phyloP scores from a whole-genome alignment of 495 filamentous ascomycete genomes.

The Venustampulla echinocandica region DNA sequence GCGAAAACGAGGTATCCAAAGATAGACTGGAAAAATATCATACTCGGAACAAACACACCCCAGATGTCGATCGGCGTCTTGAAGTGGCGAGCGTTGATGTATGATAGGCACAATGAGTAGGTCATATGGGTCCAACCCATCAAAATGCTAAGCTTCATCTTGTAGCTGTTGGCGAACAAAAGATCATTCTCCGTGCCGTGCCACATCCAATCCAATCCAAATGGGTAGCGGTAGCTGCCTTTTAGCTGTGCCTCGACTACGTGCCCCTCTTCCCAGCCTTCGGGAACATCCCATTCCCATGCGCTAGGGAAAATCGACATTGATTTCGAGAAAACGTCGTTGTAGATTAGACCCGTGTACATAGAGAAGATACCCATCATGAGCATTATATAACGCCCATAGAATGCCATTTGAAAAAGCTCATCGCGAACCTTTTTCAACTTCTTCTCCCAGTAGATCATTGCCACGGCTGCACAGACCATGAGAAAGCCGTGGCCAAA shows the following conservation, averaged over 20 bases:
- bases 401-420: slow-evolving; percentile 95
- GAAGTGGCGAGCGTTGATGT: slow-evolving; percentile 90
- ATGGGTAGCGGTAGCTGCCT: slow-evolving; percentile 74
- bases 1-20: slow-evolving; percentile 93
- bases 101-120: slow-evolving; percentile 87
- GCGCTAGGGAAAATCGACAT: slow-evolving; percentile 79
- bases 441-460: slow-evolving; percentile 93
- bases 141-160: slow-evolving; percentile 99
- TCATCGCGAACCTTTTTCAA: slow-evolving; percentile 89
- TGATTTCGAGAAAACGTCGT: slow-evolving; percentile 91
- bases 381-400: slow-evolving; percentile 94
- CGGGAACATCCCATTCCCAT: slow-evolving; percentile 65
- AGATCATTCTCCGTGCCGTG: slow-evolving; percentile 90
- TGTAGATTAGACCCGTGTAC: slow-evolving; percentile 96
- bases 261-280: slow-evolving; percentile 50
- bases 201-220: slow-evolving; percentile 96
- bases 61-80: slow-evolving; percentile 88
- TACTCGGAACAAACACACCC: slow-evolving; percentile 93
- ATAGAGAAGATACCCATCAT: slow-evolving; percentile 97
- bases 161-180: slow-evolving; percentile 93
- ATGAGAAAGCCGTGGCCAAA: slow-evolving; percentile 87
- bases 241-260: slow-evolving; percentile 56
- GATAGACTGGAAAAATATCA: slow-evolving; percentile 99
- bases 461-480: slow-evolving; percentile 65
- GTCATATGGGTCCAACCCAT: slow-evolving; percentile 98